A percentile compares a stretch with the other conserved stretches of the same genome.
phyloP scores from a whole-genome alignment of 768 basidiomycete genomes.

The Panaeolus papilionaceus region DNA sequence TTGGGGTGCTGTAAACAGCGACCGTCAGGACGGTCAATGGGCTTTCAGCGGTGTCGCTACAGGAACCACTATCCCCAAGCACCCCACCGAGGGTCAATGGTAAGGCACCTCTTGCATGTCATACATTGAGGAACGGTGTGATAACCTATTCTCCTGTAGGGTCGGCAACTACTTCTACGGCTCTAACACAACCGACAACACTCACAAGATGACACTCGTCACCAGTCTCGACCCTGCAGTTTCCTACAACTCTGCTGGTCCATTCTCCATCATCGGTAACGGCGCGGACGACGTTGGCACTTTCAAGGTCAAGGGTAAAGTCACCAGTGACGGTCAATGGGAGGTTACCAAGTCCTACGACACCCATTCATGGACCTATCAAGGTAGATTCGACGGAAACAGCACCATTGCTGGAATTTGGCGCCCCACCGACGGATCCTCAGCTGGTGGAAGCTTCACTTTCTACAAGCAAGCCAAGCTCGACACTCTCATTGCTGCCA shows the following conservation, averaged over 20 bases:
- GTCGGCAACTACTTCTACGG: not conserved
- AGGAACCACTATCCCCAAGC: not conserved
- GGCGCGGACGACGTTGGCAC: not conserved
- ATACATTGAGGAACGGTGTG: not conserved
- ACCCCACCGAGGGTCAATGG: not conserved
- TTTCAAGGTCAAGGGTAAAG: not conserved
- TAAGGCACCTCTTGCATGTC: not conserved
- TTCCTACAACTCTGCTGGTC: not conserved
- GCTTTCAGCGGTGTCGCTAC: conserved; percentile 1
- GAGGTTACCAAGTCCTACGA: not conserved
- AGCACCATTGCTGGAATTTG: conserved; percentile 3
- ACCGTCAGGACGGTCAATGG: not conserved
- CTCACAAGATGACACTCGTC: not conserved
- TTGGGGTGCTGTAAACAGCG: not conserved
- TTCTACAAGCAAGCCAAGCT: conserved; percentile 6
- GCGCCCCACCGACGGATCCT: not conserved
- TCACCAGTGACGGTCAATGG: not conserved
- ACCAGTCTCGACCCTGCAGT: not conserved
- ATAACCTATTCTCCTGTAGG: not conserved
- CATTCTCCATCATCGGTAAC: not conserved
- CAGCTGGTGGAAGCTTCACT: not conserved
- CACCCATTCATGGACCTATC: not conserved
- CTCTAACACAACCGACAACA: not conserved
- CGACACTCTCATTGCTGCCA: not conserved
- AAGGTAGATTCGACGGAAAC: conserved; percentile 3